Conservation (phyloP, 2,329 filamentous ascomycete genomes). For the Alternaria atra region DNA sequence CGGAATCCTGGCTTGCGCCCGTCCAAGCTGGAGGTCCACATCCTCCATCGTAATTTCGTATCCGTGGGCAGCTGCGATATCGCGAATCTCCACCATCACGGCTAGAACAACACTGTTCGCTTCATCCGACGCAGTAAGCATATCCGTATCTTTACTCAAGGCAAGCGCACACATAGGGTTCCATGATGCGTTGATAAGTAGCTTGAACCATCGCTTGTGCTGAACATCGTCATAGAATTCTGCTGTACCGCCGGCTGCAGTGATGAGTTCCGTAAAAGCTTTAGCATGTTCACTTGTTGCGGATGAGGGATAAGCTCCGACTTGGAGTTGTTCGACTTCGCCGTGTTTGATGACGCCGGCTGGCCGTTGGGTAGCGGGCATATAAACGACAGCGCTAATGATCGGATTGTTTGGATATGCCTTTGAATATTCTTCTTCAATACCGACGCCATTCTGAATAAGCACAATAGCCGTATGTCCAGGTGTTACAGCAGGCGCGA, state of each 20-base stretch:
- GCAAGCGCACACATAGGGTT: constrained; percentile 69
- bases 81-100: constrained; percentile 58
- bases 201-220: constrained; percentile 66
- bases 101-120: constrained; percentile 50
- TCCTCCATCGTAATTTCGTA: constrained; percentile 51
- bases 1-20: constrained; percentile 49
- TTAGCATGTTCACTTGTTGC: constrained; percentile 25
- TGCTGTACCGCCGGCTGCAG: constrained; percentile 57
- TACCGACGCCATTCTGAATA: constrained; percentile 69
- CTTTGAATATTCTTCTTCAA: constrained; percentile 63
- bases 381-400: constrained; percentile 65
- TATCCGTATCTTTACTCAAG: constrained; percentile 61
- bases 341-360: constrained; percentile 60
- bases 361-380: constrained; percentile 60
- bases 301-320: constrained; percentile 60
- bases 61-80: constrained; percentile 54
- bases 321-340: constrained; percentile 58
- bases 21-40: constrained; percentile 50
- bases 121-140: constrained; percentile 55
- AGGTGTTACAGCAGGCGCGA: constrained; percentile 52
- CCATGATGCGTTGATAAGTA: constrained; percentile 69
- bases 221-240: constrained; percentile 65
- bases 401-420: constrained; percentile 63
- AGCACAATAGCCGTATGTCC: constrained; percentile 64
- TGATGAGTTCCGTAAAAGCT: constrained; percentile 55